phyloP scores from a whole-genome alignment of 202 grass and related monocot species.

The Panicum hallii region DNA sequence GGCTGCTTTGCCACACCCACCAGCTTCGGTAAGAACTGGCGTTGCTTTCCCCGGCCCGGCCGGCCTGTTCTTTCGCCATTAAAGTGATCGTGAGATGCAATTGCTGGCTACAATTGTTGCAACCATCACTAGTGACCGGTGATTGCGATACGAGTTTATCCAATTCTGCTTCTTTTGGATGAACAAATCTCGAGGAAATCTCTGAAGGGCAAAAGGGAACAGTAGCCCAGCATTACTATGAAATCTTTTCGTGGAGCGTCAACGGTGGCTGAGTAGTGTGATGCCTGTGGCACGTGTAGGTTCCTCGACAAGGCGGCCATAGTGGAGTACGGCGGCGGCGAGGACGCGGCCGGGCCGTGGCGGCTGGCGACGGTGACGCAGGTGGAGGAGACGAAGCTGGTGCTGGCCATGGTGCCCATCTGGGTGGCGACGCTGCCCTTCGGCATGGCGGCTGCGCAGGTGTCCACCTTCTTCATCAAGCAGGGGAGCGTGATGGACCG shows the following conservation, averaged over 20 bases:
- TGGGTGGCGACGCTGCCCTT: constrained; percentile 76
- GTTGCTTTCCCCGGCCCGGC: neutral
- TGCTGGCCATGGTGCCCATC: constrained; percentile 78
- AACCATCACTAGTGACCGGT: neutral
- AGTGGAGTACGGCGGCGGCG: constrained; percentile 49
- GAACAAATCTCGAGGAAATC: neutral
- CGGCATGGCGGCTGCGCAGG: constrained; percentile 68
- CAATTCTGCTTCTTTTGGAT: neutral
- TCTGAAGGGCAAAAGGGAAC: neutral
- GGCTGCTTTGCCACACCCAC: constrained; percentile 72
- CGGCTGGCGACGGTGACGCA: constrained; percentile 80
- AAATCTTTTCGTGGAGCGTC: neutral
- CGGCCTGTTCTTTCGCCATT: neutral
- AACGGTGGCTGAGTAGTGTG: neutral
- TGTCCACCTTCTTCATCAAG: constrained; percentile 92
- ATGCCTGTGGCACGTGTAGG: constrained; percentile 21
- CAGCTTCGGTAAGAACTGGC: constrained; percentile 51
- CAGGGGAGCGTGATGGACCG: constrained; percentile 83
- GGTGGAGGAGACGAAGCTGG: constrained; percentile 91
- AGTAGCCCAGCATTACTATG: neutral
- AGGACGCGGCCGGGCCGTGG: constrained; percentile 49
- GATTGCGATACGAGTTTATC: constrained; percentile 30
- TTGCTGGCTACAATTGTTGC: neutral
- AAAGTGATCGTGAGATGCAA: neutral
- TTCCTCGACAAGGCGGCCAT: constrained; percentile 88